Evolutionary conservation across 1,284 basidiomycete species (phyloP).

Genomic region (Ceratobasidium sp.): DNA sequence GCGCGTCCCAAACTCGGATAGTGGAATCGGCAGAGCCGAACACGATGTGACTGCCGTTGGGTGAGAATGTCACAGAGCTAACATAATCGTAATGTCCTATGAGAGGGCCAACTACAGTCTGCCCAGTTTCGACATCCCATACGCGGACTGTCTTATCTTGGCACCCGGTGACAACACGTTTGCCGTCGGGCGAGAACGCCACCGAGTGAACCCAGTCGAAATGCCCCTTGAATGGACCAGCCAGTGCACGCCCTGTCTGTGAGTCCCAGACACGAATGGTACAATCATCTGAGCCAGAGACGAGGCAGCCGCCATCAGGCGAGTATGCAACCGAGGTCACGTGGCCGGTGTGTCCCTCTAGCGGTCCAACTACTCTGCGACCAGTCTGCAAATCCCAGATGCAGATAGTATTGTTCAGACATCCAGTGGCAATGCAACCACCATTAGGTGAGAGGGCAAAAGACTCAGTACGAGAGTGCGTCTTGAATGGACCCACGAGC

Average conservation of each 20-base stretch:
- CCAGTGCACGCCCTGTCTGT: neutral
- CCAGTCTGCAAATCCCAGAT: constrained; percentile 37
- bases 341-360: neutral
- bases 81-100: constrained; percentile 8
- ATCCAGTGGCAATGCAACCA: constrained; percentile 16
- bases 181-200: constrained; percentile 14
- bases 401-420: neutral
- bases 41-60: constrained; percentile 24
- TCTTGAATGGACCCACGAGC: too few species aligned
- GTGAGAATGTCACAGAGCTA: constrained; percentile 41
- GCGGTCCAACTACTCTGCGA: neutral
- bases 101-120: constrained; percentile 14
- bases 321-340: constrained; percentile 28
- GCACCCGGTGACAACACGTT: neutral
- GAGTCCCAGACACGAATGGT: constrained; percentile 34
- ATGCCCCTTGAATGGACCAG: neutral
- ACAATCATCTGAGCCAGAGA: constrained; percentile 20
- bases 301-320: constrained; percentile 20
- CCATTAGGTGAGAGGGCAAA: constrained; percentile 28
- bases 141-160: constrained; percentile 14
- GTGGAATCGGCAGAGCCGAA: constrained; percentile 35
- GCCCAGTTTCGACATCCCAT: neutral
- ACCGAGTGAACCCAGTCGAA: neutral
- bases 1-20: constrained; percentile 35
- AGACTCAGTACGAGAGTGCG: too few species aligned